A percentile compares a stretch with the other conserved stretches of the same genome.
Evolutionary conservation across 1,284 basidiomycete genomes (phyloP).

Genomic region (Trichosporon faecale): DNA sequence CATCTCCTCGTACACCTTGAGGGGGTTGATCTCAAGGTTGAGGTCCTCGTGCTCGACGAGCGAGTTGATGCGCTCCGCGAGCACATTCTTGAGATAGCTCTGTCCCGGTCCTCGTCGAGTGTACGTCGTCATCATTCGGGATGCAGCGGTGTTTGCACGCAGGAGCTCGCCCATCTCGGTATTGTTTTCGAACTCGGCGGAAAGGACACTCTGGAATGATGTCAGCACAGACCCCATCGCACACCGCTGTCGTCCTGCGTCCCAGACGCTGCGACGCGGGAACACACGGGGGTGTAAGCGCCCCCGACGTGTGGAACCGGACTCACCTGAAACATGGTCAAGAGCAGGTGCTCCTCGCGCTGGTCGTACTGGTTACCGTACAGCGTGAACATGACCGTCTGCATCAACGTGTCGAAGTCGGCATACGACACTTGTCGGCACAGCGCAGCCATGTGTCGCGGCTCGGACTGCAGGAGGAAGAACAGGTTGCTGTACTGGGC

Average conservation of each 20-base stretch:
- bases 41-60: slow-evolving; percentile 97
- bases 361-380: slow-evolving; percentile 99
- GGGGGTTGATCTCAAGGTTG: slow-evolving; percentile 96
- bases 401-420: slow-evolving; percentile 96
- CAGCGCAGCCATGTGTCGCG: slow-evolving; percentile 90
- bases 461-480: slow-evolving; percentile 96
- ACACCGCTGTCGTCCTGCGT: neutral
- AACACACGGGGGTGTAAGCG: slow-evolving; percentile 4
- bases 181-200: slow-evolving; percentile 96
- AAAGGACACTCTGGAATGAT: slow-evolving; percentile 73
- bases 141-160: slow-evolving; percentile 96
- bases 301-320: neutral
- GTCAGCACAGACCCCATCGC: slow-evolving; percentile 24
- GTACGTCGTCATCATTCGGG: slow-evolving; percentile 99
- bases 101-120: slow-evolving; percentile 96
- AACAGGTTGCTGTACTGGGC: slow-evolving; percentile 96
- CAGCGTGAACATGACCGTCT: slow-evolving; percentile 99
- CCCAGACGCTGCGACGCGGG: neutral
- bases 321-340: slow-evolving; percentile 87
- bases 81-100: slow-evolving; percentile 91
- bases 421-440: slow-evolving; percentile 94
- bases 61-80: slow-evolving; percentile 96
- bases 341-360: slow-evolving; percentile 92
- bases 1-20: slow-evolving; percentile 99
- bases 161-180: slow-evolving; percentile 96